These are phyloP conservation scores for Mucor circinelloides DNA, from an alignment of 371 early-diverging fungal genomes.

Conservation along the genomic window DNA sequence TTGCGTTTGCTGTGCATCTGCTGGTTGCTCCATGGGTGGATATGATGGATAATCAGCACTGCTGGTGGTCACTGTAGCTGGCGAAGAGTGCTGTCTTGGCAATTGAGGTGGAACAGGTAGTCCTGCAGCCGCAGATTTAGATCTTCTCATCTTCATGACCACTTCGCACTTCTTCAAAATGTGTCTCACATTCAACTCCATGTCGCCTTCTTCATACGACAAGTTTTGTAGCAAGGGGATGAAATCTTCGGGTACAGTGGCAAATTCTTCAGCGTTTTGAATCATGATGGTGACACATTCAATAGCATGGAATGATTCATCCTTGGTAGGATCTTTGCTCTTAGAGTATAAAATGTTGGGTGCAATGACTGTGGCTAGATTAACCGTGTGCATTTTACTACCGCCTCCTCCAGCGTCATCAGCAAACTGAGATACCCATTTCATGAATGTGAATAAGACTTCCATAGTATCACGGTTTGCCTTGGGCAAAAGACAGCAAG, in stretches of 20 bases:
- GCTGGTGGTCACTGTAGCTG: constrained; percentile 26
- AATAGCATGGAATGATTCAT: constrained; percentile 73
- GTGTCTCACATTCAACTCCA: constrained; percentile 62
- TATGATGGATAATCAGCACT: not conserved
- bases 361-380: constrained; percentile 90
- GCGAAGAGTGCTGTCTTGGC: constrained; percentile 41
- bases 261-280: constrained; percentile 75
- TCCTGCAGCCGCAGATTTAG: constrained; percentile 29
- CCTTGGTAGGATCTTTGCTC: constrained; percentile 66
- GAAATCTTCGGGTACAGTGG: constrained; percentile 75
- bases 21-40: not conserved
- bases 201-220: constrained; percentile 57
- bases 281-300: constrained; percentile 74
- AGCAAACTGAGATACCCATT: constrained; percentile 79
- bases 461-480: constrained; percentile 91
- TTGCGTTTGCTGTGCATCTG: not conserved
- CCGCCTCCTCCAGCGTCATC: constrained; percentile 65
- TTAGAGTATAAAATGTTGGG: constrained; percentile 92
- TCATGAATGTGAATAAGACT: constrained; percentile 84
- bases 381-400: constrained; percentile 88
- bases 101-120: constrained; percentile 29
- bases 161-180: constrained; percentile 69
- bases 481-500: constrained; percentile 87
- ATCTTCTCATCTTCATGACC: constrained; percentile 53
- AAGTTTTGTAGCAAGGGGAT: constrained; percentile 61